Evolutionary conservation across 2,329 filamentous ascomycete species (phyloP).

Genomic region (Orbilia oligospora): DNA sequence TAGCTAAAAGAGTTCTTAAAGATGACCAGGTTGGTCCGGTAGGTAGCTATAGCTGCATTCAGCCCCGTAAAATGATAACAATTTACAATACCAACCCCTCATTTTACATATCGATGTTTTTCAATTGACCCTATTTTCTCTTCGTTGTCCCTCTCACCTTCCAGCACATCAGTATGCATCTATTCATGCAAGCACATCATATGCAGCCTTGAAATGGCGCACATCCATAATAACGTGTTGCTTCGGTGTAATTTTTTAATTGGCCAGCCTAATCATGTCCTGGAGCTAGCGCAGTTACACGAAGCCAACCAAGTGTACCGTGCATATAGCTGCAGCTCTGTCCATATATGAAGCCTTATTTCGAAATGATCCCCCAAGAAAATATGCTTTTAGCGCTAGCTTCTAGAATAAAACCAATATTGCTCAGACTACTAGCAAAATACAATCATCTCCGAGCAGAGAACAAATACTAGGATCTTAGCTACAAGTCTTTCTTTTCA

Average conservation of each 20-base stretch:
- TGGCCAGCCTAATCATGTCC: background rate
- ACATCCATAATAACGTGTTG: background rate
- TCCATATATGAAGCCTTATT: background rate
- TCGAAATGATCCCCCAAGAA: background rate
- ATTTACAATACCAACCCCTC: background rate
- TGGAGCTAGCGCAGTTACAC: slow-evolving; percentile 4
- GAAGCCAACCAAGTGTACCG: slow-evolving; percentile 4
- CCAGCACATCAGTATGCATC: slow-evolving; percentile 3
- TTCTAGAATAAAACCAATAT: background rate
- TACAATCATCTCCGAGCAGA: background rate
- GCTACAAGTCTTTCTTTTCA: background rate
- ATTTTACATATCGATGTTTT: background rate
- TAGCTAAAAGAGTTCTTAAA: background rate
- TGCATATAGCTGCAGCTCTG: slow-evolving; percentile 1
- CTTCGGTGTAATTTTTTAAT: slow-evolving; percentile 22
- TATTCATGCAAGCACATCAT: slow-evolving; percentile 2
- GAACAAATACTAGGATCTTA: background rate
- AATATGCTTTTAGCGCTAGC: background rate
- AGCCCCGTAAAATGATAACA: no score
- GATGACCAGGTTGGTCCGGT: background rate
- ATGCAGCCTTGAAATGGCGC: background rate
- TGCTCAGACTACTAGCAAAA: background rate
- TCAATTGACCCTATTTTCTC: background rate
- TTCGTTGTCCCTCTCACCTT: slow-evolving; percentile 7
- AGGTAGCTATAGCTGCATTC: background rate